Evolutionary conservation across 345 rosid species (phyloP).

Genomic region (Reutealis trisperma): DNA sequence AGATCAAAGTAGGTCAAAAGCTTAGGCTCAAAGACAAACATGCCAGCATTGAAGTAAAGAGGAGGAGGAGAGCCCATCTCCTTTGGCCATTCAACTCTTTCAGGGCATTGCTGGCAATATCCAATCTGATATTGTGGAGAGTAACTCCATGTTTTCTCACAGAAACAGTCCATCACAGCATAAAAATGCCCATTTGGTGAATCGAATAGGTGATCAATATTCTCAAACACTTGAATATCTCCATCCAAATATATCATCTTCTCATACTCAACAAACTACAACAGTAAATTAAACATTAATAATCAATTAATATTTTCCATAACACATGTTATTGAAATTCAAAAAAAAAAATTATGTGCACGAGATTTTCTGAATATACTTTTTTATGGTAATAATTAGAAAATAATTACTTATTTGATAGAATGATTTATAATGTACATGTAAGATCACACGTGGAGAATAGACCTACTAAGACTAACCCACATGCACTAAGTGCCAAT

Average conservation of each 20-base stretch:
- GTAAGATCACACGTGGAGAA: constrained; percentile 1
- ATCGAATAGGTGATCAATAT: constrained; percentile 72
- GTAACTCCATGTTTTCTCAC: constrained; percentile 72
- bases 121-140: constrained; percentile 61
- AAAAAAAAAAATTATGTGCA: too few relatives aligned
- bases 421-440: neutral
- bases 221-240: constrained; percentile 78
- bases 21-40: constrained; percentile 74
- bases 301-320: too few relatives aligned
- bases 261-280: constrained; percentile 62
- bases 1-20: constrained; percentile 49
- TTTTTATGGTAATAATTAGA: too few relatives aligned
- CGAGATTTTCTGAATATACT: too few relatives aligned
- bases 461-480: too few relatives aligned
- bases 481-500: too few relatives aligned
- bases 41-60: constrained; percentile 79
- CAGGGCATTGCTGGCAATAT: constrained; percentile 82
- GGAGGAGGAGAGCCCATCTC: constrained; percentile 66
- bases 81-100: constrained; percentile 58
- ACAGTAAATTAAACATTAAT: neutral
- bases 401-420: too few relatives aligned
- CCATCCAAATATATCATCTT: constrained; percentile 88
- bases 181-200: constrained; percentile 58
- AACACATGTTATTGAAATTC: too few relatives aligned
- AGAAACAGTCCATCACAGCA: constrained; percentile 82